Base-by-base conservation (phyloP, 2,329 filamentous ascomycete genomes). In the Cladophialophora immunda region DNA sequence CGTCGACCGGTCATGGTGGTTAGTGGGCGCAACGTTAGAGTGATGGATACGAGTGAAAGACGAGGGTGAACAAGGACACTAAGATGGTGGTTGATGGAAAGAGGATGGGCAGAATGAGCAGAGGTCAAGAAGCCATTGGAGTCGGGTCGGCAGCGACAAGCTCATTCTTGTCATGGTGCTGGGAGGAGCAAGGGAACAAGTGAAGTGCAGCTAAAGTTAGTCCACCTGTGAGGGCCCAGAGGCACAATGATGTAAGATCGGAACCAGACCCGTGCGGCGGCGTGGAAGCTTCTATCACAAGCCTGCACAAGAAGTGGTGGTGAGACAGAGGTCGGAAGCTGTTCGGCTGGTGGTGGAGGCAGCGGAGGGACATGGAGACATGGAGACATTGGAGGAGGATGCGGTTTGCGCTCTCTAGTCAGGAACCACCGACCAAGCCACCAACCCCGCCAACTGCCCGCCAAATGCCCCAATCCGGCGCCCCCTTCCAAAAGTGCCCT, bases 1-100 rank as follows among this genome's bases (percentile, higher is more conserved):
- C 72, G 71, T 58, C 69, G 60, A 57, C 59, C 62, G 19, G 65
- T 64, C 70, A 70, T 73, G 55, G 45, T 62, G 63, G 58, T 11
- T 2, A 5, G 2, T 15, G 38, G 25, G 6, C 30, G 8, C 29
- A 30, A n/a, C 27, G 22, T 50, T 30, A 41, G 27, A 53, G 22
- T 22, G 13, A 22, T 55, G 22, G 32, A 53, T 22, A 34, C 57
- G 36, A 2, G 32, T 11, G 45, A 41, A 27, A 15, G 19, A 47
- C 22, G 7, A 27, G n/a, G 36, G 3, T 19, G 41, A 27, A 41
- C 3, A 61, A 30, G 38, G 36, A 63, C 7, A 27, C 27, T 61
- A 32, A 32, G 32, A 27, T 27, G 50, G 60, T 27, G 15, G 50
- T 32, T 56, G 53, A 62, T 30, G 41, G 6, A 29, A 32, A 29